Evolutionary conservation across 1,139 yeast species (phyloP), one percentile per base, ranked within the genome.

Genomic region (Geotrichum siamense): DNA sequence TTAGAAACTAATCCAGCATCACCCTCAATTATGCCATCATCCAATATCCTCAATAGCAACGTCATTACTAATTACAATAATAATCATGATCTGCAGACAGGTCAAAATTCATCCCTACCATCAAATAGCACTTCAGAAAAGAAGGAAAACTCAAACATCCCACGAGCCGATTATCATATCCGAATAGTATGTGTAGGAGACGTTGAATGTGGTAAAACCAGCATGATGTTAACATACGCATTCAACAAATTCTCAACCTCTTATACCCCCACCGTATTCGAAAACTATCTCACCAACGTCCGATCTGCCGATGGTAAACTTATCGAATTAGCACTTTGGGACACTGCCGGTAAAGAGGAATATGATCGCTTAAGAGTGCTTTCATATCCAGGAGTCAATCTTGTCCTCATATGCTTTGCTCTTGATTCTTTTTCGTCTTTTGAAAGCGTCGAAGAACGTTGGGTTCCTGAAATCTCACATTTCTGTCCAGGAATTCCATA

Each of bases 291-390:
- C 21, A 76, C 87, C 9, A 75, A 76, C 41, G 76, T 83, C 3
- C 61, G 64, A 34, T 71, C 79, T 0, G 79, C 85, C 1, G 65
- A 66, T 42, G 71, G 70, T 33, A 75, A 77, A 51, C 59, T 71
- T n/a, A 73, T 80, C 48, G 93, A 78, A 64, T 68, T 85, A 57
- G 91, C 83, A 22, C 64, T 85, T 37, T 84, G 94, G 94, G 97
- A 89, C 62, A 86, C 96, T 0, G 96, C 96, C 0, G 95, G 96
- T 3, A 95, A 86, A 63, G 95, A 86, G 63, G 94, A 85, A 61
- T 86, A 85, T 60, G 94, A 83, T 61, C 65, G 96, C 47, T 67
- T 86, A 49, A 69, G 96, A 53, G 93, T 95, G 8, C 69, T 87
- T 46, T 76, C 85, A 48, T 87, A 87, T 60, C 87, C 91, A 8